These are phyloP conservation scores for Coemansia sp. DNA, from an alignment of 192 early-diverging fungal genomes.

Conservation along the genomic window DNA sequence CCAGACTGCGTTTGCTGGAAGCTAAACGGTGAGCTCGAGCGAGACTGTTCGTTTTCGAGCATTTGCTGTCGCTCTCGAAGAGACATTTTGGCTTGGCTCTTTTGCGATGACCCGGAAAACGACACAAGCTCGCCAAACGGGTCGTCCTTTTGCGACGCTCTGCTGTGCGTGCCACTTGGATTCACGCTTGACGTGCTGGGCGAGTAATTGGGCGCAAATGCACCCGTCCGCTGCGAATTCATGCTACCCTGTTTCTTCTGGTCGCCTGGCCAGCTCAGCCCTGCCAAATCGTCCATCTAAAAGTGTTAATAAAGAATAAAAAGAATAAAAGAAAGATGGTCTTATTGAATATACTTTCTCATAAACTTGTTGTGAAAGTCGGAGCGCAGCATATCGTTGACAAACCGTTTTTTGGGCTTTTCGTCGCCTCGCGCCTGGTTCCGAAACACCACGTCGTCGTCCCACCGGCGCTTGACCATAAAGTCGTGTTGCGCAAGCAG, in stretches of 20 bases:
- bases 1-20: constrained; percentile 9
- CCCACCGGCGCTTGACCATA: constrained; percentile 92
- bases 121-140: constrained; percentile 55
- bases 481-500: constrained; percentile 69
- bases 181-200: constrained; percentile 15
- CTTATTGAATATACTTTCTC: constrained; percentile 79
- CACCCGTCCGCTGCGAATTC: neutral
- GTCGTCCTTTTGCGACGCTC: constrained; percentile 28
- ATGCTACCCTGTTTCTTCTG: neutral
- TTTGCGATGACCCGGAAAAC: constrained; percentile 24
- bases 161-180: neutral
- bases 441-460: constrained; percentile 98
- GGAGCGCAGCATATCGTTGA: constrained; percentile 94
- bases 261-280: constrained; percentile 30
- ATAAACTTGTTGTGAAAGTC: constrained; percentile 98
- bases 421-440: constrained; percentile 90
- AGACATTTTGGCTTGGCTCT: constrained; percentile 36
- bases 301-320: constrained; percentile 6
- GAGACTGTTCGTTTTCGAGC: constrained; percentile 31
- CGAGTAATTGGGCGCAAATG: constrained; percentile 41
- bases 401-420: constrained; percentile 89
- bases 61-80: constrained; percentile 51
- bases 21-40: constrained; percentile 27
- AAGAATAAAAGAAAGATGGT: neutral
- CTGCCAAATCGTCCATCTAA: constrained; percentile 42